Base-by-base conservation (phyloP, 176 grass and related monocot species). In the Juncus effusus region DNA sequence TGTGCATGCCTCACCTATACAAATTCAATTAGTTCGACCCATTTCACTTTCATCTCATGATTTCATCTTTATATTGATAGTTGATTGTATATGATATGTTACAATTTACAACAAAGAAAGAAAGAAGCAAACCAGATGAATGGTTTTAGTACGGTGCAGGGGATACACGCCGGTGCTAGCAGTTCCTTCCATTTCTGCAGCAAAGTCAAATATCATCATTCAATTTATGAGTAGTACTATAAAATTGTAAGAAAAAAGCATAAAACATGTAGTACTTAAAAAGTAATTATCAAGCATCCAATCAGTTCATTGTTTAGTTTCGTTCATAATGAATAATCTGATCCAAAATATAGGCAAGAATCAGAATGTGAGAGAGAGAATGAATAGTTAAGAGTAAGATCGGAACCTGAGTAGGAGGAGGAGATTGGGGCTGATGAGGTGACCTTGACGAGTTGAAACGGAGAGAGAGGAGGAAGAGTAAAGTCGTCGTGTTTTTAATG, bases 1-100 rank as follows among this genome's bases (percentile, higher is more conserved):
- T 97, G 88, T 14, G 80, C 93, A 62, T 97, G 93, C 77, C 94
- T 99, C 47, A 99, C 78, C 94, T 99, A 61, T 54, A 61, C 3
- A 28, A 28, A 28, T 4, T 64, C 62, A 66, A 9, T 1, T 42
- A 1, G 14, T 36, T 56, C 10, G 19, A 12, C 61, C 13, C 5
- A 28, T 15, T 3, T 3, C 7, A 7, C 38, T 0, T 10, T 53
- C 15, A 59, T 58, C 49, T 9, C 10, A 3, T 16, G 11, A 16
- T 5, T 51, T 10, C 10, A 3, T 68, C 8, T 16, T 2, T 12
- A 68, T 12, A 9, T 35, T 56, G 16, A 54, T 39, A 57, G 11
- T 56, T 40, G 11, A 42, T 40, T 0, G 16, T 7, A 0, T n/a
- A 4, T n/a, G 38, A 5, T 7, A 28, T 8, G 39, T 66, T 3